These are phyloP conservation scores for Hylodesmum podocarpum DNA, from an alignment of 306 rosid species.

Conservation along the genomic window DNA sequence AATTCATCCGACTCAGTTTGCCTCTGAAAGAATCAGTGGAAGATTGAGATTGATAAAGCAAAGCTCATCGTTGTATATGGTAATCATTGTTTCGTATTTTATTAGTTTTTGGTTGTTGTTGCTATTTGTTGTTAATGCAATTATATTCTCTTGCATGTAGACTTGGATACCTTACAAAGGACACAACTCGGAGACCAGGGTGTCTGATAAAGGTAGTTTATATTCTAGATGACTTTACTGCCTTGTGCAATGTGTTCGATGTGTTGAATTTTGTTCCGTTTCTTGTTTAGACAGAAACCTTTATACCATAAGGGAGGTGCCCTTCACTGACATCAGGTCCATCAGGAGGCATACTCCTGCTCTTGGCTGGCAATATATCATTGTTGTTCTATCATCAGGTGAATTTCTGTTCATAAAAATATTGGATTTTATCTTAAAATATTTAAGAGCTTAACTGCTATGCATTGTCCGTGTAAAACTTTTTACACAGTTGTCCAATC, in stretches of 20 bases:
- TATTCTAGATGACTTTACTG: slow-evolving; percentile 16
- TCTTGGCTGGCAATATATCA: slow-evolving; percentile 92
- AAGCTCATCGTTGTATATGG: slow-evolving; percentile 74
- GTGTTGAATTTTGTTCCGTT: slow-evolving; percentile 31
- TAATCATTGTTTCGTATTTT: slow-evolving; percentile 18
- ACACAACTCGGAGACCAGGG: slow-evolving; percentile 60
- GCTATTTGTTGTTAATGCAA: not conserved
- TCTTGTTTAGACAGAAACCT: slow-evolving; percentile 70
- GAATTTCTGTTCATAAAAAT: slow-evolving; percentile 10
- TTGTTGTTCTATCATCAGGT: slow-evolving; percentile 88
- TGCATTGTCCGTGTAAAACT: no score
- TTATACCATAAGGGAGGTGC: slow-evolving; percentile 80
- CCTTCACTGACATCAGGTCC: slow-evolving; percentile 84
- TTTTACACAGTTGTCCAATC: no score
- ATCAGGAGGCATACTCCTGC: slow-evolving; percentile 89
- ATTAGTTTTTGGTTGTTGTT: not conserved
- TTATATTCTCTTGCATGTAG: slow-evolving; percentile 43
- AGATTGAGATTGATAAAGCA: slow-evolving; percentile 81
- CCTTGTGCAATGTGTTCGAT: not conserved
- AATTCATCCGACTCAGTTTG: slow-evolving; percentile 91
- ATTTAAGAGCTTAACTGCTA: no score
- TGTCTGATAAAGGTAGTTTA: slow-evolving; percentile 76
- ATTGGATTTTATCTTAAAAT: not conserved
- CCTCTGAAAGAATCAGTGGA: slow-evolving; percentile 86
- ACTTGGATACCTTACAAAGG: slow-evolving; percentile 91